Conservation (phyloP, 768 basidiomycete species). For the Trametes punicea region DNA sequence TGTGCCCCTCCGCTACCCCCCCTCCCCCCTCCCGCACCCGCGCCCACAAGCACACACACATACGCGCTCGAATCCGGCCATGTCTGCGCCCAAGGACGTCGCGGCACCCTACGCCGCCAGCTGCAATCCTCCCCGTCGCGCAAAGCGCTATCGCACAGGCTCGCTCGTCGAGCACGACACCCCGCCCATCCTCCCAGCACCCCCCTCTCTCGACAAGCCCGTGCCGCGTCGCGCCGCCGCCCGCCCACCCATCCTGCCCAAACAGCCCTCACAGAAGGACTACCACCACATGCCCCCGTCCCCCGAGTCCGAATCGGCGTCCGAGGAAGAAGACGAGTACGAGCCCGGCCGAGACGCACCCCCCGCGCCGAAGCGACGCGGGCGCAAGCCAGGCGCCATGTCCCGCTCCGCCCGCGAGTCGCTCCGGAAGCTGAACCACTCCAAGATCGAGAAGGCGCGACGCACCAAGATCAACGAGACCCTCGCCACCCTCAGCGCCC, state of each 20-base stretch:
- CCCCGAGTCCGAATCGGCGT: conserved; percentile 25
- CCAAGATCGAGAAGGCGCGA: conserved; percentile 89
- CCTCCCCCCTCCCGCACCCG: neutral
- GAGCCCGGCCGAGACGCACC: conserved; percentile 23
- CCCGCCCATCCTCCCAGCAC: conserved; percentile 5
- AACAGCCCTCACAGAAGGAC: conserved; percentile 13
- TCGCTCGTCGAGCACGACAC: conserved; percentile 1
- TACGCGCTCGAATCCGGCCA: neutral
- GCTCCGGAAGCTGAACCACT: conserved; percentile 90
- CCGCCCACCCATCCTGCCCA: conserved; percentile 25
- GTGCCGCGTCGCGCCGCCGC: conserved; percentile 2
- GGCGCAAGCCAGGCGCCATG: conserved; percentile 66
- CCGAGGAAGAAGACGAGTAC: conserved; percentile 33
- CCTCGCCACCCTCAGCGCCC: conserved; percentile 66
- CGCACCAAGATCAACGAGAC: conserved; percentile 97
- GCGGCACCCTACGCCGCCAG: conserved; percentile 32
- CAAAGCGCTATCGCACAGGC: conserved; percentile 38
- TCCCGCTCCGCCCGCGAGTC: conserved; percentile 80
- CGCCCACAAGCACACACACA: neutral
- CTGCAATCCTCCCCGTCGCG: conserved; percentile 45
- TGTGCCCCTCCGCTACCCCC: conserved; percentile 14
- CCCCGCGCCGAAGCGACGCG: conserved; percentile 54
- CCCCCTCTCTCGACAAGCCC: neutral
- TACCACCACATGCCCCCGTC: conserved; percentile 22
- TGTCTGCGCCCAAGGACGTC: conserved; percentile 21